Base-by-base conservation (phyloP, 495 filamentous ascomycete species). In the Lophiotrema nucula region DNA sequence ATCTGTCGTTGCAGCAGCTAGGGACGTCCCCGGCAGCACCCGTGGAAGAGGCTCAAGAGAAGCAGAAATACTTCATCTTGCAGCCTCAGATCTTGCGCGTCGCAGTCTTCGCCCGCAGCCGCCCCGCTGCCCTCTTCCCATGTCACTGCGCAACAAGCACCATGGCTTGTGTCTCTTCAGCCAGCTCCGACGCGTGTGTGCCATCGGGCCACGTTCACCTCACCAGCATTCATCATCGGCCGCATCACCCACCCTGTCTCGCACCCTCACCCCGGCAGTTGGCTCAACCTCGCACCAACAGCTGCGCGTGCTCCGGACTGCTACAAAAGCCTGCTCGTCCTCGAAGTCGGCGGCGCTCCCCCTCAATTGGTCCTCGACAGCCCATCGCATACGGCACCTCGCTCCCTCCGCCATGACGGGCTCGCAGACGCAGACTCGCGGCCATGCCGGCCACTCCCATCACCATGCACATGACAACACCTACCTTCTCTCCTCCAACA, bases 401-500 rank as follows among this genome's bases (percentile, higher is more conserved):
- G 45, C 64, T 43, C 53, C 58, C 33, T 45, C 58, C 33, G 58
- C 58, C 58, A 53, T 72, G 60, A 64, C 58, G 33, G n/a, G 58
- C 16, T 60, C 78, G 44, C 74, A 77, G 47, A 70, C 71, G 41
- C 60, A 80, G 53, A 71, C 71, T 33, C 79, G 82, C 58, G 70
- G 70, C 52, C 83, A 84, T 56, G 73, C 70, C 12, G 79, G 80
- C 58, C 69, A 74, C 47, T 70, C 65, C 28, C 75, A 82, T 57
- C 78, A 80, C 58, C 84, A 88, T 69, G 84, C 88, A 65, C 85
- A 89, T 69, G 89, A 93, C 74, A 96, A 92, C 77, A 83, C 85
- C 25, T 97, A 92, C 71, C 80, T 98, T 24, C 89, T 84, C 3
- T 96, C 91, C 1, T 79, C 77, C 28, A 91, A 98, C 75, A 95